A percentile compares a stretch with the other conserved stretches of the same genome.
Conservation (phyloP, 2,329 filamentous ascomycete species). For the Aspergillus candidus region DNA sequence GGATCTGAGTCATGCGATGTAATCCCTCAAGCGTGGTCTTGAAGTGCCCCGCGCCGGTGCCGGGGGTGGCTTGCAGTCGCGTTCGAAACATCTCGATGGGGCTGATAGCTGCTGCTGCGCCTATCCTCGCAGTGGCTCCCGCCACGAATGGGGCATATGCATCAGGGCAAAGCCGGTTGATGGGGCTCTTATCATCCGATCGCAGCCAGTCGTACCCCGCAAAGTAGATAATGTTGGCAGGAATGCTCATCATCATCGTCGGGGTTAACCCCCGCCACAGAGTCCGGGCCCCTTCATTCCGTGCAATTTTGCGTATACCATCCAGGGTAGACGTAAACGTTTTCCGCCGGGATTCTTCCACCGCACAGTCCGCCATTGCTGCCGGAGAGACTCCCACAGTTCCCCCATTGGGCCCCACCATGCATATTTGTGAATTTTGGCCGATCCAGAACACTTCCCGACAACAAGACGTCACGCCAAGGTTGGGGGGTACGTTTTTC, state of each 20-base stretch:
- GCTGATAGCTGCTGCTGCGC: constrained; percentile 76
- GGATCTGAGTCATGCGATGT: constrained; percentile 66
- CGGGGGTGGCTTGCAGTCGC: constrained; percentile 72
- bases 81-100: constrained; percentile 94
- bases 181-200: constrained; percentile 64
- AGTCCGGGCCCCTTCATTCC: constrained; percentile 79
- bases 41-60: constrained; percentile 59
- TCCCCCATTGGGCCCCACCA: constrained; percentile 51
- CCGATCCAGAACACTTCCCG: constrained; percentile 96
- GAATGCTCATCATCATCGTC: constrained; percentile 87
- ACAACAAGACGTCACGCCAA: constrained; percentile 91
- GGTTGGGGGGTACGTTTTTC: constrained; percentile 68
- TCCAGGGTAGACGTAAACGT: constrained; percentile 89
- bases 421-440: constrained; percentile 72
- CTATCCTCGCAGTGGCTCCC: constrained; percentile 68
- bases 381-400: constrained; percentile 39
- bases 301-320: constrained; percentile 86
- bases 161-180: constrained; percentile 59
- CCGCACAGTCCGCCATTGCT: constrained; percentile 64
- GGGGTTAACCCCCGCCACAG: constrained; percentile 93
- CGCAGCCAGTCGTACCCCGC: constrained; percentile 96
- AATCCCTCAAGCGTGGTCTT: constrained; percentile 71
- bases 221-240: constrained; percentile 97
- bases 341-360: constrained; percentile 76
- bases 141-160: constrained; percentile 73